Conservation (phyloP, 305 asterid genomes). For the Fraxinus greggii region DNA sequence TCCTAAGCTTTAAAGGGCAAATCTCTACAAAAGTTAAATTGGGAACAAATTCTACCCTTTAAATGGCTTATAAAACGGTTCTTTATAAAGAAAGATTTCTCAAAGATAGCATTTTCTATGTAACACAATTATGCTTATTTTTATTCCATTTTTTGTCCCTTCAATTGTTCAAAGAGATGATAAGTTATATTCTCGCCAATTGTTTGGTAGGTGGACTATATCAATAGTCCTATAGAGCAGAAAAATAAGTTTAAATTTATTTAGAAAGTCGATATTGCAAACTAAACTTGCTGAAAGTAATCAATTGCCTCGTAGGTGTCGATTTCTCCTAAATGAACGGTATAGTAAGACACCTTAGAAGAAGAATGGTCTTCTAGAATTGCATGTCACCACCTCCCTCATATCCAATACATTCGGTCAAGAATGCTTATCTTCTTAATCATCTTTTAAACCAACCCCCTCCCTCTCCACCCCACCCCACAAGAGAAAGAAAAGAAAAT, state of each 20-base stretch:
- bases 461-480: background rate
- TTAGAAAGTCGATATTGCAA: background rate
- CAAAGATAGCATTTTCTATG: conserved; percentile 9
- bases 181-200: background rate
- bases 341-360: background rate
- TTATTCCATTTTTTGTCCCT: conserved; percentile 21
- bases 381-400: background rate
- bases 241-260: background rate
- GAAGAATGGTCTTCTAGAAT: background rate
- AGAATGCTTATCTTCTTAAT: background rate
- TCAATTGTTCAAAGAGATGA: background rate
- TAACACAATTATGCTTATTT: background rate
- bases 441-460: background rate
- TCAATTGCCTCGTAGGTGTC: background rate
- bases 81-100: conserved; percentile 14
- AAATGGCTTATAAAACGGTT: background rate
- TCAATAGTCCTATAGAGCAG: background rate
- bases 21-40: conserved; percentile 21
- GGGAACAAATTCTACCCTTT: conserved; percentile 44
- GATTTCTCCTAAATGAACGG: background rate
- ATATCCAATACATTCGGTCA: background rate
- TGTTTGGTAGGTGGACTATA: background rate
- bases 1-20: conserved; percentile 38
- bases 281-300: background rate
- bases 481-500: background rate